Percentiles rank a stretch among this genome's conserved stretches.
Evolutionary conservation across 257 asterid species (phyloP).

Genomic region (Solanum chilense): DNA sequence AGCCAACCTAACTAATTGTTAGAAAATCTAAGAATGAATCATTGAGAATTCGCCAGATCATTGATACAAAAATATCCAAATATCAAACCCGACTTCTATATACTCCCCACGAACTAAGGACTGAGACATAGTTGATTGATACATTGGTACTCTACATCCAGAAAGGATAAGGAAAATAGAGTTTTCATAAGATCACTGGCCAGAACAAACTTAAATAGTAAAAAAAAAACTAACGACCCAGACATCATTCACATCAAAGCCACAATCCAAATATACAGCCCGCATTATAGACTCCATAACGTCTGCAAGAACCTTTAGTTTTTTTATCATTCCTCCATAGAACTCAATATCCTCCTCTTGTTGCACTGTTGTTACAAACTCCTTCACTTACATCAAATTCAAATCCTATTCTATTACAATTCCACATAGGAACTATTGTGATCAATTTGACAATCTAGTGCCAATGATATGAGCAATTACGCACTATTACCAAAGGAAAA

Average conservation of each 20-base stretch:
- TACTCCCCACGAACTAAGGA: too few species aligned
- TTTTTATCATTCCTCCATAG: conserved; percentile 58
- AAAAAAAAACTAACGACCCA: conserved; percentile 22
- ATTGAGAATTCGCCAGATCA: too few species aligned
- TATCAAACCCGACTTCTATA: too few species aligned
- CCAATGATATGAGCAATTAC: neutral
- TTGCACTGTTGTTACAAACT: conserved; percentile 36
- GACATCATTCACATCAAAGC: conserved; percentile 3
- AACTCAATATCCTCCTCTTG: conserved; percentile 40
- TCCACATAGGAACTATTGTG: neutral
- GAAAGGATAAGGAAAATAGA: neutral
- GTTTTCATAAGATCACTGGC: neutral
- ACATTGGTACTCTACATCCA: neutral
- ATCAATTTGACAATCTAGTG: neutral
- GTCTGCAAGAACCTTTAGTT: conserved; percentile 79
- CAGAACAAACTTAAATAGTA: neutral
- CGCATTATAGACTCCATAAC: conserved; percentile 68
- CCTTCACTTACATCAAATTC: conserved; percentile 35
- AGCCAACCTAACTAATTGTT: too few species aligned
- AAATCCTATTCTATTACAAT: neutral
- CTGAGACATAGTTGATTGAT: neutral
- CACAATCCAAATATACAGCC: conserved; percentile 42
- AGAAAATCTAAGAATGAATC: too few species aligned
- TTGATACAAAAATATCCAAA: too few species aligned
- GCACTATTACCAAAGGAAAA: neutral